Evolutionary conservation across 1,284 basidiomycete genomes (phyloP).

Genomic region (Cutaneotrichosporon sp.): DNA sequence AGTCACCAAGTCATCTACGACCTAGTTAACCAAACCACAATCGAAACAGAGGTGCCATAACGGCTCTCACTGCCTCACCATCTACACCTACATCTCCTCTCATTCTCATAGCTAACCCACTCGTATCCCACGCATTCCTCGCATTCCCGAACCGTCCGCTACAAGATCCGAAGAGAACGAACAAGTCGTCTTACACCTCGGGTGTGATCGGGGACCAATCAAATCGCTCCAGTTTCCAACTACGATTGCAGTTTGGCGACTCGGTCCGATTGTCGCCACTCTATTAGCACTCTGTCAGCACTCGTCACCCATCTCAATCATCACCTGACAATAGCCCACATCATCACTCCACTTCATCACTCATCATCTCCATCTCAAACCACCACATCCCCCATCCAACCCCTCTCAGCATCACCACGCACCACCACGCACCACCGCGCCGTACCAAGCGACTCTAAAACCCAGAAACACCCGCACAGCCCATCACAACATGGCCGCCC

Average conservation of each 20-base stretch:
- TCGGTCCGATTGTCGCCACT: not conserved
- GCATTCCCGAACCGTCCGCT: too few relatives aligned
- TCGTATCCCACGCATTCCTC: too few relatives aligned
- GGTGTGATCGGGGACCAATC: not conserved
- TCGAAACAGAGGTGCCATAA: too few relatives aligned
- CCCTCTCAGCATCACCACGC: not conserved
- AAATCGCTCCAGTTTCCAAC: conserved; percentile 2
- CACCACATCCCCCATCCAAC: not conserved
- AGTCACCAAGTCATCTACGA: too few relatives aligned
- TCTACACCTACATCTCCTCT: too few relatives aligned
- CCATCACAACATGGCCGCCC: not conserved
- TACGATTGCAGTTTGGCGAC: not conserved
- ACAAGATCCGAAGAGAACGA: not conserved
- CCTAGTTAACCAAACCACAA: too few relatives aligned
- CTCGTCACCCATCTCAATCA: not conserved
- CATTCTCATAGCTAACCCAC: too few relatives aligned
- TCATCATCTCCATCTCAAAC: not conserved
- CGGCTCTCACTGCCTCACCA: too few relatives aligned
- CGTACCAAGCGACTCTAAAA: not conserved
- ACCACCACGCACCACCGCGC: too few relatives aligned
- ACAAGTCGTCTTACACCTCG: too few relatives aligned
- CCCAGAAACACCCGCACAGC: not conserved
- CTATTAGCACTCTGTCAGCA: not conserved
- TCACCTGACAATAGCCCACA: not conserved
- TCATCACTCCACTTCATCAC: not conserved